phyloP scores from a whole-genome alignment of 2,329 filamentous ascomycete genomes.

The Coniella vitis region DNA sequence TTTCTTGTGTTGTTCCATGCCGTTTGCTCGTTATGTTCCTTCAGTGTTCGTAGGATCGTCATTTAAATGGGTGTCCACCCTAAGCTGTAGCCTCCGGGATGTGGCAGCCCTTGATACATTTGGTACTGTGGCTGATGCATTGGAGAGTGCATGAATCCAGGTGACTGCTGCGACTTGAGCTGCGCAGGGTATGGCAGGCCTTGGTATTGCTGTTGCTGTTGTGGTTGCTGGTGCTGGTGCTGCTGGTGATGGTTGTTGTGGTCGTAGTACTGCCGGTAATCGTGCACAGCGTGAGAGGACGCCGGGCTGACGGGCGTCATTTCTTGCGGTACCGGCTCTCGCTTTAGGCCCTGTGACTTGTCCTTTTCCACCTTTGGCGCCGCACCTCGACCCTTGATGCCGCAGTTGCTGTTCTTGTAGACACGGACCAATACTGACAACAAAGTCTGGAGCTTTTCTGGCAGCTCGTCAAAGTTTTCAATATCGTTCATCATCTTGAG shows the following conservation, averaged over 20 bases:
- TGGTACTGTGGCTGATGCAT: conserved; percentile 6
- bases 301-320: conserved; percentile 23
- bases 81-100: conserved; percentile 9
- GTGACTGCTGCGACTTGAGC: background rate
- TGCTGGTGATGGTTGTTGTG: conserved; percentile 13
- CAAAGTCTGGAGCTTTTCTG: conserved; percentile 63
- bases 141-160: conserved; percentile 1
- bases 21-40: too few relatives aligned
- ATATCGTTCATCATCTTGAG: conserved; percentile 1
- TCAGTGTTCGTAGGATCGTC: background rate
- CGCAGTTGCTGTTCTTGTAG: conserved; percentile 99
- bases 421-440: conserved; percentile 78
- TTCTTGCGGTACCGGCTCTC: background rate
- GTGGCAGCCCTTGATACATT: conserved; percentile 9
- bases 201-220: conserved; percentile 7
- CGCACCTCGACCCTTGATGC: conserved; percentile 92
- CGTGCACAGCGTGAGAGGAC: conserved; percentile 13
- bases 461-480: conserved; percentile 34
- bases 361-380: conserved; percentile 56
- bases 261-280: conserved; percentile 20
- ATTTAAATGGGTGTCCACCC: conserved; percentile 4
- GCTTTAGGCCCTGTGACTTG: background rate
- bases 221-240: conserved; percentile 13
- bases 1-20: too few relatives aligned
- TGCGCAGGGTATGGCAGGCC: conserved; percentile 3